Percentiles rank a stretch among this genome's conserved stretches.
phyloP scores from a whole-genome alignment of 768 basidiomycete genomes.

The Psilocybe cubensis region DNA sequence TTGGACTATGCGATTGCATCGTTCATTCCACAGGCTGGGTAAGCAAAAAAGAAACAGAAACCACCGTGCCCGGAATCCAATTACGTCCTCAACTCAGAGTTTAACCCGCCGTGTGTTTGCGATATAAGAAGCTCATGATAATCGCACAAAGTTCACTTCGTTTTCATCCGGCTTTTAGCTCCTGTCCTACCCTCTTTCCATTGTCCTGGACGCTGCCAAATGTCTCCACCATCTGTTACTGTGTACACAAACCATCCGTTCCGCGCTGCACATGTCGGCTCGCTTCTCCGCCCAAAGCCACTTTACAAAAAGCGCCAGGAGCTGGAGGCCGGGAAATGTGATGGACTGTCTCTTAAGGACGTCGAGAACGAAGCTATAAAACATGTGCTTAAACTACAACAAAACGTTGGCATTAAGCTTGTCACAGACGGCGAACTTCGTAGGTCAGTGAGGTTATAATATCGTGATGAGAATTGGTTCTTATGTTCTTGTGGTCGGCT shows the following conservation, averaged over 20 bases:
- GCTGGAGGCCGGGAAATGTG: slow-evolving; percentile 44
- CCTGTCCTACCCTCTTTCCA: slow-evolving; percentile 7
- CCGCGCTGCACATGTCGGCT: slow-evolving; percentile 64
- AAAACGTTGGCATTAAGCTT: slow-evolving; percentile 56
- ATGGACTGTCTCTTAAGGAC: slow-evolving; percentile 44
- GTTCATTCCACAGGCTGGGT: slow-evolving; percentile 9
- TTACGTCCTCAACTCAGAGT: slow-evolving; percentile 20
- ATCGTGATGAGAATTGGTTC: neutral
- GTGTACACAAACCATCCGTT: slow-evolving; percentile 41
- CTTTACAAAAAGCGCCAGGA: slow-evolving; percentile 51
- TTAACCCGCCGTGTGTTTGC: slow-evolving; percentile 18
- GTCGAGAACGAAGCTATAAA: slow-evolving; percentile 58
- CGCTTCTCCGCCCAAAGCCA: slow-evolving; percentile 55
- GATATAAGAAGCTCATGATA: slow-evolving; percentile 31
- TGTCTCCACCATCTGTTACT: slow-evolving; percentile 16
- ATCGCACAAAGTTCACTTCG: slow-evolving; percentile 13
- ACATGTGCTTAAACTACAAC: slow-evolving; percentile 56
- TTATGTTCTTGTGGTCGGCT: slow-evolving; percentile 1
- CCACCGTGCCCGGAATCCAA: slow-evolving; percentile 10
- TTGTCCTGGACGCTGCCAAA: slow-evolving; percentile 15
- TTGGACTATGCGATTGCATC: slow-evolving; percentile 11
- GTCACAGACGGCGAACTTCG: slow-evolving; percentile 66
- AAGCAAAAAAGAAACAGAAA: slow-evolving; percentile 4
- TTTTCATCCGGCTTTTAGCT: slow-evolving; percentile 7
- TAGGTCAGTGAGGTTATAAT: slow-evolving; percentile 27